Evolutionary conservation across 2,329 filamentous ascomycete species (phyloP), one percentile per base, ranked within the genome.

Genomic region (Zarea fungicola): DNA sequence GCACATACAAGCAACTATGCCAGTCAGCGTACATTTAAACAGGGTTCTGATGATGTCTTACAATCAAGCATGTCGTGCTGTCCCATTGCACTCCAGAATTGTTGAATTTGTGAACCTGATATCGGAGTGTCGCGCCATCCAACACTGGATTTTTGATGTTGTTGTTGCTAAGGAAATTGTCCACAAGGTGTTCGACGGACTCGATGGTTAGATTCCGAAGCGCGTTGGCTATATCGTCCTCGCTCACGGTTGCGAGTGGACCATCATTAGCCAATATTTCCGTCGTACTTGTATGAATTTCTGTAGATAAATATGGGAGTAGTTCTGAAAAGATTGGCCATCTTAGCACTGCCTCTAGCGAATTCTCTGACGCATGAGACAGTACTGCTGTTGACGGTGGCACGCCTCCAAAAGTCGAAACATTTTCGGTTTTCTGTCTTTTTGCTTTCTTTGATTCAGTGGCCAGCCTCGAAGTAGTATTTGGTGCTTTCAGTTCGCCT

Each of bases 91-190:
- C 48, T 2, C 56, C 56, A 2, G 43, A 48, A 18, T 55, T 50
- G 2, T 39, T 28, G 28, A 58, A 50, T n/a, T 49, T 42, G 25
- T 40, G 48, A 6, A 54, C 55, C 8, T 51, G 36, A 14, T 25
- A 31, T 48, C 55, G 54, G n/a, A 58, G 32, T 13, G 43, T 37
- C 14, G 55, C 50, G 26, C 55, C 44, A 18, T 55, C 49, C 10
- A 58, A 51, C 11, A 58, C 51, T 13, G 56, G 56, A 9, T 58
- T 58, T 36, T 57, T 58, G 5, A 55, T 52, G 39, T 57, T 52
- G 29, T 58, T 58, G 11, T 42, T 55, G 5, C 43, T 34, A 0
- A 58, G 51, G 31, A 58, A 58, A 26, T 57, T 57, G 6, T 57
- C 50, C 10, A 58, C 54, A 0, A 58, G 51, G 14, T 54, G 45